phyloP scores from a whole-genome alignment of 2,329 filamentous ascomycete genomes.

The Nigrospora sphaerica region DNA sequence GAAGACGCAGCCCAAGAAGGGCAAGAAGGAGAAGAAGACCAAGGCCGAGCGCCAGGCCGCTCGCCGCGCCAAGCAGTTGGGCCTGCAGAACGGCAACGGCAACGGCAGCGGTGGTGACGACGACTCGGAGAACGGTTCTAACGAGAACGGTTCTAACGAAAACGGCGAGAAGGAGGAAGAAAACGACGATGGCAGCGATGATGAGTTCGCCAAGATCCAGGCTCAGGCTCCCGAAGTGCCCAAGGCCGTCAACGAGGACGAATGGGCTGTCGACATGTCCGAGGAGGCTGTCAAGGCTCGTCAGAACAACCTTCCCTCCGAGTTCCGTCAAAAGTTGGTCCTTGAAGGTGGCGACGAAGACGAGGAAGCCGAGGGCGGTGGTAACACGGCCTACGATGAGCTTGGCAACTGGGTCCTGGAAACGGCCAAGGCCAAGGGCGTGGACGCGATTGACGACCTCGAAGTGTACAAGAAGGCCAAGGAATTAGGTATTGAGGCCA shows the following conservation, averaged over 20 bases:
- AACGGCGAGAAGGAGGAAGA: conserved; percentile 41
- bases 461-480: conserved; percentile 95
- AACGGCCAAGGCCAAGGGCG: conserved; percentile 64
- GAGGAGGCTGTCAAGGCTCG: conserved; percentile 92
- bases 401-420: conserved; percentile 88
- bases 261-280: conserved; percentile 96
- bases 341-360: conserved; percentile 71
- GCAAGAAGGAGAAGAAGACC: conserved; percentile 91
- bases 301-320: conserved; percentile 84
- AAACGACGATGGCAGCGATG: conserved; percentile 71
- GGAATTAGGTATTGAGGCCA: conserved; percentile 87
- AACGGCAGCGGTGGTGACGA: conserved; percentile 59
- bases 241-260: conserved; percentile 68
- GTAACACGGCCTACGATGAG: conserved; percentile 75
- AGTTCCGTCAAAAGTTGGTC: conserved; percentile 87
- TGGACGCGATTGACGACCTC: conserved; percentile 78
- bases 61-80: conserved; percentile 78
- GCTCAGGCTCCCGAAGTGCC: conserved; percentile 42
- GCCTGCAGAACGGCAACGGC: conserved; percentile 50
- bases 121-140: conserved; percentile 54
- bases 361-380: conserved; percentile 69
- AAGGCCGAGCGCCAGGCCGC: conserved; percentile 84
- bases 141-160: conserved; percentile 39
- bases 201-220: conserved; percentile 78
- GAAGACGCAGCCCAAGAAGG: conserved; percentile 89